Percentiles rank a stretch among this genome's conserved stretches.
These are phyloP conservation scores for Digitaria exilis DNA, from an alignment of 202 grass and related monocot genomes.

Conservation along the genomic window DNA sequence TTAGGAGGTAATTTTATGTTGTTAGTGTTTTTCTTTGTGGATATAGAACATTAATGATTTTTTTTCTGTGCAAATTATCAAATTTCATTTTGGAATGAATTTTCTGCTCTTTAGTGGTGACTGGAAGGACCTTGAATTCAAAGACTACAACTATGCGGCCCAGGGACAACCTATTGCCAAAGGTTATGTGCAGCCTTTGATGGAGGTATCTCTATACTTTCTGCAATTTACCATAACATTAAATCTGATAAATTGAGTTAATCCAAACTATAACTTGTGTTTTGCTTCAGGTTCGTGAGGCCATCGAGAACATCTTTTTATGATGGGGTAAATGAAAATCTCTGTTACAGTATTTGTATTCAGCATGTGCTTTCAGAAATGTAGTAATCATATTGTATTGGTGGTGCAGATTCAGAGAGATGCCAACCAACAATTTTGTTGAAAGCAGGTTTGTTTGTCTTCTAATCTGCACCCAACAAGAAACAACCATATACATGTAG, in stretches of 20 bases:
- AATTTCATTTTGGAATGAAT: slow-evolving; percentile 19
- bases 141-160: slow-evolving; percentile 86
- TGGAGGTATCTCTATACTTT: slow-evolving; percentile 63
- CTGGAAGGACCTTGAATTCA: slow-evolving; percentile 92
- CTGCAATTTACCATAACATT: not conserved
- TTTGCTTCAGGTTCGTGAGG: slow-evolving; percentile 72
- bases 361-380: not conserved
- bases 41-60: not conserved
- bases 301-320: slow-evolving; percentile 82
- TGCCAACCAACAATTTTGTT: slow-evolving; percentile 95
- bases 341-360: slow-evolving; percentile 27
- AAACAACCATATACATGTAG: slow-evolving; percentile 18
- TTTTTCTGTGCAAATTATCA: not conserved
- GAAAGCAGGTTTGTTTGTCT: slow-evolving; percentile 74
- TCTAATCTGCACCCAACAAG: not conserved
- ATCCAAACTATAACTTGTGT: not conserved
- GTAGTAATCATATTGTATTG: slow-evolving; percentile 11
- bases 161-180: slow-evolving; percentile 73
- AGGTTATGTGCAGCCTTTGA: slow-evolving; percentile 74
- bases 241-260: slow-evolving; percentile 33
- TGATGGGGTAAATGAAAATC: slow-evolving; percentile 77
- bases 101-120: slow-evolving; percentile 69
- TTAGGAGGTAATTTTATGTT: slow-evolving; percentile 67
- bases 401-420: slow-evolving; percentile 79
- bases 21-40: slow-evolving; percentile 10